Evolutionary conservation across 78 protist genomes (phyloP).

Genomic region (Dictyostelium firmibasis): DNA sequence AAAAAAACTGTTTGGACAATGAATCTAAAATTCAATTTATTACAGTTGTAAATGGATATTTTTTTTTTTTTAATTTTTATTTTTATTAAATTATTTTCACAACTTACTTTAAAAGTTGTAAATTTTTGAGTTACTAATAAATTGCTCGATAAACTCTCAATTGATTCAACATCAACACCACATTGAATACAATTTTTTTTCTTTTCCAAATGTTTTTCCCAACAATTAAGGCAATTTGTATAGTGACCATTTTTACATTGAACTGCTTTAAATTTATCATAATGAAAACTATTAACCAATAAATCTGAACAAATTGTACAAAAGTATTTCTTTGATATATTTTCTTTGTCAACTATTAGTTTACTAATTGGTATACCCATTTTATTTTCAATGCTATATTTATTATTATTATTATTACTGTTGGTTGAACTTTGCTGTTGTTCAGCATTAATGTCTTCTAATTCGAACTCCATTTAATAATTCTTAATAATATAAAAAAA

Average conservation of each 20-base stretch:
- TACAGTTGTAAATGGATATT: not conserved
- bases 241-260: conserved; percentile 1
- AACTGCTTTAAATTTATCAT: not conserved
- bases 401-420: not conserved
- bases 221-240: not conserved
- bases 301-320: not conserved
- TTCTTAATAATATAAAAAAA: no score
- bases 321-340: not conserved
- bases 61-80: not conserved
- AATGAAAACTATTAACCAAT: not conserved
- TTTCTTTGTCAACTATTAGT: not conserved
- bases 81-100: no score
- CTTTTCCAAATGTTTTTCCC: not conserved
- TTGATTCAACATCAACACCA: not conserved
- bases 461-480: not conserved
- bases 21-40: no score
- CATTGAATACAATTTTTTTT: not conserved
- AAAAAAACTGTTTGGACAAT: not conserved
- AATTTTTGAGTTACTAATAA: not conserved
- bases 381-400: not conserved
- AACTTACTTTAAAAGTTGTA: not conserved
- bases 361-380: not conserved
- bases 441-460: not conserved
- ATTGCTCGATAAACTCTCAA: not conserved
- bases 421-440: not conserved